Evolutionary conservation across 192 early-diverging fungal genomes (phyloP).

Genomic region (Coemansia sp.): DNA sequence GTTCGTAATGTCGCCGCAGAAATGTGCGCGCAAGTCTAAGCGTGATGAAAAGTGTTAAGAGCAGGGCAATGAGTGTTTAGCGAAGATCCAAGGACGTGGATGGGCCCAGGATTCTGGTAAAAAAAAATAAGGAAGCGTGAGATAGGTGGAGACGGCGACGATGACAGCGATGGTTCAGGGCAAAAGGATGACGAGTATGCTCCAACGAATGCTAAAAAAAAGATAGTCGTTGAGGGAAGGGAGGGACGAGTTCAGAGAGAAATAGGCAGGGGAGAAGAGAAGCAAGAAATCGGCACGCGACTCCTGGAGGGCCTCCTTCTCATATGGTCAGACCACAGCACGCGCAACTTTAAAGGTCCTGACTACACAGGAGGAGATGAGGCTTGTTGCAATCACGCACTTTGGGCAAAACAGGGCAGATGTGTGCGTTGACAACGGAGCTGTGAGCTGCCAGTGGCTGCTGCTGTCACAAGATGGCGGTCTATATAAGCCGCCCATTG

Average conservation of each 20-base stretch:
- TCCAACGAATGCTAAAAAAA: background rate
- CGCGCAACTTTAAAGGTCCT: background rate
- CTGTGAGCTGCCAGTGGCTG: background rate
- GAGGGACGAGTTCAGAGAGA: background rate
- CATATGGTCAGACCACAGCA: background rate
- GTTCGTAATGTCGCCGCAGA: slow-evolving; percentile 1
- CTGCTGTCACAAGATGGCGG: background rate
- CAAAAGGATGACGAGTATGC: background rate
- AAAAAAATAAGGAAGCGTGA: background rate
- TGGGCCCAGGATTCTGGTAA: background rate
- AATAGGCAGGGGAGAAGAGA: background rate
- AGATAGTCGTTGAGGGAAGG: background rate
- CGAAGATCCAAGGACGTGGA: background rate
- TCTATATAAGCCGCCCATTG: background rate
- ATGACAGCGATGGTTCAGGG: background rate
- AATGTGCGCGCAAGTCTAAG: background rate
- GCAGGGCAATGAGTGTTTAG: background rate
- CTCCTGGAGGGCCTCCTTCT: background rate
- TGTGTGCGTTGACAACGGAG: background rate
- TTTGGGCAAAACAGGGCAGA: background rate
- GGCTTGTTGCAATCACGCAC: background rate
- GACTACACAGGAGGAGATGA: background rate
- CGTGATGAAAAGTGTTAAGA: background rate
- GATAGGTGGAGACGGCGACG: background rate
- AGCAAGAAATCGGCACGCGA: background rate